Percentiles rank a stretch among this genome's conserved stretches.
These are phyloP conservation scores for Hyaloperonospora brassicae DNA, from an alignment of 352 stramenopile species.

Conservation along the genomic window DNA sequence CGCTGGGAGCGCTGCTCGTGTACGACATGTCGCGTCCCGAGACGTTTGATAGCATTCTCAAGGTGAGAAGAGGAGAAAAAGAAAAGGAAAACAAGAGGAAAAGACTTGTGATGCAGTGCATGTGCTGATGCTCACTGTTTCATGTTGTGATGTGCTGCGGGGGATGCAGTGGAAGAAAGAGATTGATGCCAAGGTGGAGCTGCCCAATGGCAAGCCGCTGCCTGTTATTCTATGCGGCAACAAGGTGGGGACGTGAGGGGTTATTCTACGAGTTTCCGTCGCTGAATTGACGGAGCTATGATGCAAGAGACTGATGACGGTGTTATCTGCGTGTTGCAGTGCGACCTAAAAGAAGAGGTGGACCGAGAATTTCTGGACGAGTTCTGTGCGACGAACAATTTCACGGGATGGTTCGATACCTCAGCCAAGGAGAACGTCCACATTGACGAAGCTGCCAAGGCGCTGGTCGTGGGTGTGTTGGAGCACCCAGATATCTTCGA, in stretches of 20 bases:
- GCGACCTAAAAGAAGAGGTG: conserved; percentile 76
- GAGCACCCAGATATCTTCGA: conserved; percentile 85
- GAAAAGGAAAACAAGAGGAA: neutral
- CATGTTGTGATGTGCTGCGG: neutral
- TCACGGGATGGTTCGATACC: conserved; percentile 89
- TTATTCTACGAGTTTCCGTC: neutral
- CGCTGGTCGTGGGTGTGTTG: conserved; percentile 70
- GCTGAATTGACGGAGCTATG: neutral
- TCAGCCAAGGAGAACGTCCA: conserved; percentile 90
- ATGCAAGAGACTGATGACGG: conserved; percentile 1
- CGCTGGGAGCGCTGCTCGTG: conserved; percentile 85
- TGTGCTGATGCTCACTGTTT: neutral
- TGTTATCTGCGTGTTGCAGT: conserved; percentile 30
- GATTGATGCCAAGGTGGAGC: conserved; percentile 88
- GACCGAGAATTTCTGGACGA: conserved; percentile 73
- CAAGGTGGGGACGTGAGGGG: conserved; percentile 48
- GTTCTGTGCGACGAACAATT: conserved; percentile 87
- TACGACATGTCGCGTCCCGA: conserved; percentile 90
- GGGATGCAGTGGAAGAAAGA: conserved; percentile 88
- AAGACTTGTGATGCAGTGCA: neutral
- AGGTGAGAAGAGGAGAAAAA: conserved; percentile 21
- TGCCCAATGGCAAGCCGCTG: conserved; percentile 87
- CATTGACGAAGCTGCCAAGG: conserved; percentile 84
- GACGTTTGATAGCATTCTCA: conserved; percentile 86
- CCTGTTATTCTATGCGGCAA: conserved; percentile 90